Percentiles rank a stretch among this genome's conserved stretches.
phyloP scores from a whole-genome alignment of 2,329 filamentous ascomycete genomes.

The Aspergillus tubingensis region DNA sequence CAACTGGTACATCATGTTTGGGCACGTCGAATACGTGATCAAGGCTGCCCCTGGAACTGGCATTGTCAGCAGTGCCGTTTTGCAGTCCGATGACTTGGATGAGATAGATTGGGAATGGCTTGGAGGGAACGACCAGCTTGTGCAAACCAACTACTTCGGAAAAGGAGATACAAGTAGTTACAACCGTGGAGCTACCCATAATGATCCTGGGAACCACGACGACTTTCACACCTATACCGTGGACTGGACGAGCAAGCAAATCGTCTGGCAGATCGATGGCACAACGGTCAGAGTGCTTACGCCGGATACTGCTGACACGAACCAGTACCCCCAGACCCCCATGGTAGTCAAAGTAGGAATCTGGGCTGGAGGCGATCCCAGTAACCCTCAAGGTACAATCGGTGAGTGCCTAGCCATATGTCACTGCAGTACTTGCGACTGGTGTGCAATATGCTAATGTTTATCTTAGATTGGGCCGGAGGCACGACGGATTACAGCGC shows the following conservation, averaged over 20 bases:
- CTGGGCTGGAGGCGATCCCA: constrained; percentile 87
- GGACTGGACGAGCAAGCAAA: constrained; percentile 84
- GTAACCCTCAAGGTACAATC: constrained; percentile 79
- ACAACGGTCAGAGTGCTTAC: constrained; percentile 74
- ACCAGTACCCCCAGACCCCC: constrained; percentile 89
- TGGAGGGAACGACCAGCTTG: constrained; percentile 70
- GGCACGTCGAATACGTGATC: constrained; percentile 80
- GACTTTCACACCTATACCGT: constrained; percentile 83
- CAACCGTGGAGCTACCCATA: constrained; percentile 82
- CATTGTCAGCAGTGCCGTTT: constrained; percentile 88
- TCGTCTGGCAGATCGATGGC: constrained; percentile 84
- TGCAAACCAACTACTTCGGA: constrained; percentile 98
- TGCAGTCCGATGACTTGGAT: constrained; percentile 88
- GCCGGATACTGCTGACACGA: constrained; percentile 64
- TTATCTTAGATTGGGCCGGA: constrained; percentile 69
- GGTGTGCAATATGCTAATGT: constrained; percentile 14
- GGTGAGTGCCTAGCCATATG: constrained; percentile 36
- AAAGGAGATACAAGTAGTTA: constrained; percentile 85
- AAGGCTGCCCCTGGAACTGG: constrained; percentile 85
- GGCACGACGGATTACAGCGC: constrained; percentile 80
- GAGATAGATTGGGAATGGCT: constrained; percentile 99
- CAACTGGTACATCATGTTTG: constrained; percentile 99
- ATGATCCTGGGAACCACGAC: constrained; percentile 67
- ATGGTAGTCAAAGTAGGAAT: constrained; percentile 92
- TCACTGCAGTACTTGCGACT: background rate